Evolutionary conservation across 805 yeast genomes (phyloP).

Genomic region (Hanseniaspora pseudoguilliermondii): DNA sequence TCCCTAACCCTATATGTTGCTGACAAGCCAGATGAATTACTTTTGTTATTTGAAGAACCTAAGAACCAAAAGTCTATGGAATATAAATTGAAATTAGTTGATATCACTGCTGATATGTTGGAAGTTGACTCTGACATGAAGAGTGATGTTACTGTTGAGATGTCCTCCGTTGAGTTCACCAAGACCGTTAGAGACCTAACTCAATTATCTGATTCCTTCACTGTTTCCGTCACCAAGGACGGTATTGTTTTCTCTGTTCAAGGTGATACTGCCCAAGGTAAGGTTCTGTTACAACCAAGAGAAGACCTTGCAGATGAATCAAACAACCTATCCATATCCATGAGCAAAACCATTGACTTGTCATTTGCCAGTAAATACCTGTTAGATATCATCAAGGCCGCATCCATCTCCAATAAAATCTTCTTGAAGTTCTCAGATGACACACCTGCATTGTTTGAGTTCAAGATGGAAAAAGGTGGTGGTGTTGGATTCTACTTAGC

Average conservation of each 20-base stretch:
- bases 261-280: constrained; percentile 86
- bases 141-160: constrained; percentile 68
- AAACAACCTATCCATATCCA: constrained; percentile 57
- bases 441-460: constrained; percentile 89
- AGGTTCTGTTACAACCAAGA: constrained; percentile 71
- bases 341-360: constrained; percentile 76
- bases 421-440: constrained; percentile 79
- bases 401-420: constrained; percentile 61
- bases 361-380: constrained; percentile 87
- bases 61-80: constrained; percentile 85
- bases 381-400: constrained; percentile 82
- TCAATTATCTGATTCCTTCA: constrained; percentile 75
- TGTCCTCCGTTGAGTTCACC: constrained; percentile 83
- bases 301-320: constrained; percentile 73
- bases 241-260: constrained; percentile 79
- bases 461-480: constrained; percentile 70
- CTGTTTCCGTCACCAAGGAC: constrained; percentile 78
- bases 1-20: constrained; percentile 80
- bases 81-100: constrained; percentile 84
- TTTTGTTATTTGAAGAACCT: constrained; percentile 80
- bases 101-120: constrained; percentile 87
- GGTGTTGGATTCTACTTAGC: constrained; percentile 91
- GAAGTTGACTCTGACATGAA: constrained; percentile 81
- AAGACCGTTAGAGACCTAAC: constrained; percentile 80
- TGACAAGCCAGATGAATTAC: constrained; percentile 67